These are phyloP conservation scores for Gaultheria prostrata DNA, from an alignment of 148 eudicot genomes.

Conservation along the genomic window DNA sequence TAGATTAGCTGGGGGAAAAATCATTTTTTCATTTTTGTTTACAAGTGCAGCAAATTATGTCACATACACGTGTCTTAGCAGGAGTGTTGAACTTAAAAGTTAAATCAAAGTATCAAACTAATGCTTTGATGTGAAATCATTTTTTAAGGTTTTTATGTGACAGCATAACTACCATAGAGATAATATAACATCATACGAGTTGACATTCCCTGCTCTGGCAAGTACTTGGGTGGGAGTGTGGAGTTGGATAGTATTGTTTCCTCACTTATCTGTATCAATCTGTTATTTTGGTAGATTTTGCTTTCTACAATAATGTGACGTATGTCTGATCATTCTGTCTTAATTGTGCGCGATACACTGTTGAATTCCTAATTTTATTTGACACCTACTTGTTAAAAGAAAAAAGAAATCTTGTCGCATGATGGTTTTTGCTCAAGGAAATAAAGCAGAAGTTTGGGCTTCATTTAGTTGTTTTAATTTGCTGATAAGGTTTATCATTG, in stretches of 20 bases:
- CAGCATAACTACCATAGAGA: not conserved
- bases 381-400: not conserved
- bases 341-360: not conserved
- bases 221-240: not conserved
- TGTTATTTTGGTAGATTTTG: not conserved
- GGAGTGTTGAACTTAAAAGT: not conserved
- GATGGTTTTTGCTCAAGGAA: not conserved
- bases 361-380: not conserved
- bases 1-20: not conserved
- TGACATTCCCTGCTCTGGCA: not conserved
- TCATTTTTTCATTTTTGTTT: not conserved
- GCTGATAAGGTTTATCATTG: conserved; percentile 23
- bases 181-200: not conserved
- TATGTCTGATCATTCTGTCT: not conserved
- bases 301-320: not conserved
- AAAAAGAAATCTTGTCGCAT: not conserved
- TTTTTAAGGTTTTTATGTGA: not conserved
- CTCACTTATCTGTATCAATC: not conserved
- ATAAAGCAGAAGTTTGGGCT: not conserved
- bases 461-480: not conserved
- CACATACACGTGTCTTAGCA: not conserved
- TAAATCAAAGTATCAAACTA: too few relatives aligned
- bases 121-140: not conserved
- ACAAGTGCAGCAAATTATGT: not conserved
- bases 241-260: not conserved